phyloP scores from a whole-genome alignment of 1,139 yeast species.

The Komagataea norvegica region DNA sequence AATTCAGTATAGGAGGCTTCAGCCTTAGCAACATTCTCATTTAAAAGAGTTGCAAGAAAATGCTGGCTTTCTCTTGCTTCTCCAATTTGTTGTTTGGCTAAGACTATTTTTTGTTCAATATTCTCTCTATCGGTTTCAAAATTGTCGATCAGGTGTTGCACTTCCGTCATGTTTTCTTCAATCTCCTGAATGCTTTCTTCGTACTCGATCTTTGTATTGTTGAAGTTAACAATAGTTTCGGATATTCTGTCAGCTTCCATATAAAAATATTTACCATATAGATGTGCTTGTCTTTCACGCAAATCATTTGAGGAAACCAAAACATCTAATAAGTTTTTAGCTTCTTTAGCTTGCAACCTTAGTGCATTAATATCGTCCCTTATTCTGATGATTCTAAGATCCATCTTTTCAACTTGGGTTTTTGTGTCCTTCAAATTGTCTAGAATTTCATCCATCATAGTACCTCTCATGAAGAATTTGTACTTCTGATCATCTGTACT shows the following conservation, averaged over 20 bases:
- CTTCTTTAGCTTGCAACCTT: slow-evolving; percentile 34
- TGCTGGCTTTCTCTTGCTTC: slow-evolving; percentile 5
- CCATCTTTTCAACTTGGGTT: slow-evolving; percentile 38
- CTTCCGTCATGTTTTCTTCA: slow-evolving; percentile 15
- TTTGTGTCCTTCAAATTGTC: slow-evolving; percentile 44
- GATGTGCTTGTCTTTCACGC: slow-evolving; percentile 38
- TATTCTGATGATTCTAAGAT: slow-evolving; percentile 36
- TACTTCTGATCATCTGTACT: slow-evolving; percentile 70
- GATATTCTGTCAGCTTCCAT: slow-evolving; percentile 34
- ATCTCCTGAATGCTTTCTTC: slow-evolving; percentile 26
- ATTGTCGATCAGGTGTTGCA: slow-evolving; percentile 17
- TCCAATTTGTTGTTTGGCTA: slow-evolving; percentile 21
- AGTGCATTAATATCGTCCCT: slow-evolving; percentile 31
- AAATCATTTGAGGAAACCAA: slow-evolving; percentile 33
- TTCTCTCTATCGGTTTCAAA: slow-evolving; percentile 26
- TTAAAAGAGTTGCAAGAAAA: neutral
- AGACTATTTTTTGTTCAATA: slow-evolving; percentile 24
- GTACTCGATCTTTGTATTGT: slow-evolving; percentile 24
- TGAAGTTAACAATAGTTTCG: slow-evolving; percentile 26
- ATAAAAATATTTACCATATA: slow-evolving; percentile 67
- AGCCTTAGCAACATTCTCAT: slow-evolving; percentile 3
- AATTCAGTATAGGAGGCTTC: slow-evolving; percentile 8
- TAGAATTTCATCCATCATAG: slow-evolving; percentile 59
- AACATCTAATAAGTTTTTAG: slow-evolving; percentile 34
- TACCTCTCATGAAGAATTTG: slow-evolving; percentile 73